Evolutionary conservation across 805 yeast genomes (phyloP), one percentile per base, ranked within the genome.

Genomic region (Blastobotrys peoriensis): DNA sequence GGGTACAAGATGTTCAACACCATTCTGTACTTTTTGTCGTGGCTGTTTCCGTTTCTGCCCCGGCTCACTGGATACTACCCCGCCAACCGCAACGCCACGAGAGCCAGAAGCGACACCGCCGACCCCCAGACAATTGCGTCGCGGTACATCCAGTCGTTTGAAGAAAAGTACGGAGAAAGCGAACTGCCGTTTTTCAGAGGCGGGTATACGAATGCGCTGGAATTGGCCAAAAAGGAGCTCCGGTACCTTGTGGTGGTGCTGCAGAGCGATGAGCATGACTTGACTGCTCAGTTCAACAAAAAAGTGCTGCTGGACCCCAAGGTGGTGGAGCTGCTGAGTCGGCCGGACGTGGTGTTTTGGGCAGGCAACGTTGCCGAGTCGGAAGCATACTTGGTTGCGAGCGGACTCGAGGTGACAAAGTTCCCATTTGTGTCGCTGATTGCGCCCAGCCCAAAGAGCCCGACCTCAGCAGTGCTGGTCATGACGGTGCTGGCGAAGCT

Each of bases 341-440:
- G 74, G 17, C 73, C 71, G 38, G 73, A 84, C 37, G 60, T 81
- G 2, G 52, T 86, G 2, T 64, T 86, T 1, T 91, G 98, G 98
- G 95, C 89, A 35, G 96, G 96, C 5, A 82, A 86, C 58, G 76
- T 83, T 19, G 73, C 75, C n/a, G 79, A 79, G 45, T 78, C 88
- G 17, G 98, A 91, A 61, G 86, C 91, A 1, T 80, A 77, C 57
- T 95, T 86, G 55, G 80, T 87, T 13, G 83, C 95, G 0, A 81
- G 83, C 57, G 78, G 82, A 33, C 73, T 89, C 48, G 75, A 76
- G 46, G 81, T 82, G 34, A 74, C 86, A 17, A 74, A 76, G 51
- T 80, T 81, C 56, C 98, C 98, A n/a, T 83, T 85, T 58, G 61
- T 86, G 27, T 95, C 91, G 0, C 65, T 89, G 9, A 61, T 93